Evolutionary conservation across 345 rosid species (phyloP), one percentile per base, ranked within the genome.

Genomic region (Crucihimalaya himalaica): DNA sequence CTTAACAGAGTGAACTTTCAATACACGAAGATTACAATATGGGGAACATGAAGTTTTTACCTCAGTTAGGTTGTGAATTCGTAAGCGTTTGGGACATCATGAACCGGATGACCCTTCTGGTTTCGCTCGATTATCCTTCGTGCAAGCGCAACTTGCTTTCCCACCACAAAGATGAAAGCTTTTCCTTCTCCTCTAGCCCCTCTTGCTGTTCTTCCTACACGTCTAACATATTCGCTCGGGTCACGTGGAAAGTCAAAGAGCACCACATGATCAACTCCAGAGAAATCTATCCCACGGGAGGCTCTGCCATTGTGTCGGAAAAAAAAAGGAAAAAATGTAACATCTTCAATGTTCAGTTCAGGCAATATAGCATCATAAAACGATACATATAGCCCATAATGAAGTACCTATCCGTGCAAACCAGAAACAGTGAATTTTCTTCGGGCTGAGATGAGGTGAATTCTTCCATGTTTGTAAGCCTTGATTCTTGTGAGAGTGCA

Each of bases 191-290:
- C 95, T 73, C 86, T 83, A 1, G 92, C 96, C 5, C 97, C 98
- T 82, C 98, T 85, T 7, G 98, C 98, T 28, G 96, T 91, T 81
- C 97, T 87, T 82, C 98, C 97, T 40, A 94, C 97, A 53, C 96
- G 91, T 3, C 93, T 90, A 9, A 94, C 97, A 9, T 91, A 91
- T 81, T 94, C 97, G 40, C 98, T 94, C 13, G 93, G 98, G 70
- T 94, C 96, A 4, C 92, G 95, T 0, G 95, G 96, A 27, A 86
- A 94, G 79, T 94, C 95, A 39, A 94, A 94, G 7, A 91, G 95
- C 27, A 94, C 67, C 14, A 91, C 93, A 59, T 88, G 97, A 77
- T 89, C 93, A 70, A 94, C 97, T 59, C 90, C 86, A 1, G 81
- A 65, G 80, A 91, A 91, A 82, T 91, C 94, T 9, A 91, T 87